A percentile compares a stretch with the other conserved stretches of the same genome.
Conservation (phyloP, 371 early-diverging fungal species). For the Mucor circinelloides region DNA sequence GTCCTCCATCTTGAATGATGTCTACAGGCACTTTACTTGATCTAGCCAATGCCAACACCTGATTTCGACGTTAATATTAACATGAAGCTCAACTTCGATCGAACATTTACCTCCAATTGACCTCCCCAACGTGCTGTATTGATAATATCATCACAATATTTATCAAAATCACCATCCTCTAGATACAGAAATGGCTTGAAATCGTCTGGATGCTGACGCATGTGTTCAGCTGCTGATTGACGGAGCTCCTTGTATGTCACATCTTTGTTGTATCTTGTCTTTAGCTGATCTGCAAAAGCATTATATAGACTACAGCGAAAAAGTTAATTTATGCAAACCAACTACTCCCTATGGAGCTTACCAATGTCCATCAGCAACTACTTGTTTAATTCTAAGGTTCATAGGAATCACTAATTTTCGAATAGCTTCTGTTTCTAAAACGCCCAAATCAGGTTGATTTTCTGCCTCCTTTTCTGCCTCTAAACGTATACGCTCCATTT, state of each 20-base stretch:
- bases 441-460: conserved; percentile 71
- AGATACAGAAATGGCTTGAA: conserved; percentile 88
- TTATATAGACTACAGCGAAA: conserved; percentile 71
- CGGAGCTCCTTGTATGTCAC: conserved; percentile 66
- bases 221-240: conserved; percentile 73
- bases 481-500: conserved; percentile 73
- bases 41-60: conserved; percentile 80
- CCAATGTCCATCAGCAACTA: conserved; percentile 88
- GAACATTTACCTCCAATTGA: conserved; percentile 77
- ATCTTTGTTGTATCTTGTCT: conserved; percentile 48
- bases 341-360: conserved; percentile 20
- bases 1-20: conserved; percentile 78
- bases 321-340: conserved; percentile 1
- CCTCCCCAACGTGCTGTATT: conserved; percentile 93
- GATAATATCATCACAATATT: conserved; percentile 81
- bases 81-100: background rate
- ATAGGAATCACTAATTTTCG: conserved; percentile 47
- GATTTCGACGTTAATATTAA: background rate
- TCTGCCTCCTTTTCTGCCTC: conserved; percentile 84
- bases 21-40: conserved; percentile 72
- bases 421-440: conserved; percentile 76
- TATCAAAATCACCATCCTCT: conserved; percentile 78
- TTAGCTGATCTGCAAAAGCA: conserved; percentile 84
- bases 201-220: conserved; percentile 79
- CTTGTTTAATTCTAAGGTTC: conserved; percentile 54